Conservation (phyloP, 1,284 basidiomycete genomes). For the Pseudozyma hubeiensis region DNA sequence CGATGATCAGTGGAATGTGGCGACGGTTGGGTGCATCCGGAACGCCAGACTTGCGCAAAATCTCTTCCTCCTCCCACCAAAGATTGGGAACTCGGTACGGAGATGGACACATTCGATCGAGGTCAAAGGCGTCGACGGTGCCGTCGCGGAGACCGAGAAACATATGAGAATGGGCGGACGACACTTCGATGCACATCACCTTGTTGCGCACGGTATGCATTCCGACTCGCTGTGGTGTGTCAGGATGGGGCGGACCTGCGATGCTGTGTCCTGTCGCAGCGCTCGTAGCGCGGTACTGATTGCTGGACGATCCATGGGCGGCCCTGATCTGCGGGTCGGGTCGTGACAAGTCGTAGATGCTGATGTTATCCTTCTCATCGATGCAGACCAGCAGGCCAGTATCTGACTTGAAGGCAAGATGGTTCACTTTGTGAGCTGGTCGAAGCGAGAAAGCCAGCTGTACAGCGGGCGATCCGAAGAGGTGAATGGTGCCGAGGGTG, state of each 20-base stretch:
- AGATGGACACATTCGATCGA: conserved; percentile 65
- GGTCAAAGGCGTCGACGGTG: conserved; percentile 70
- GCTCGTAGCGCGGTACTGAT: conserved; percentile 39
- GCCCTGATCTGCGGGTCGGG: conserved; percentile 66
- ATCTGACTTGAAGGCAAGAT: conserved; percentile 76
- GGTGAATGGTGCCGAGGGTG: conserved; percentile 73
- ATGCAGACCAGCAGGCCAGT: conserved; percentile 76
- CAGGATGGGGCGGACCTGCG: conserved; percentile 51
- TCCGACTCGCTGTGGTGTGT: conserved; percentile 55
- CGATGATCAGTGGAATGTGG: conserved; percentile 67
- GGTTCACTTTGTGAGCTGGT: conserved; percentile 73
- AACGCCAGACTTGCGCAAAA: conserved; percentile 73
- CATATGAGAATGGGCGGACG: conserved; percentile 81
- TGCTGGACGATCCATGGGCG: conserved; percentile 38
- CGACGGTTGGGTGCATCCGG: conserved; percentile 71
- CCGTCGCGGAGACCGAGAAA: conserved; percentile 71
- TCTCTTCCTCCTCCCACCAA: conserved; percentile 81
- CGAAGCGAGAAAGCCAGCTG: conserved; percentile 74
- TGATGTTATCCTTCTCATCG: conserved; percentile 77
- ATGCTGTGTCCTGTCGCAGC: conserved; percentile 45
- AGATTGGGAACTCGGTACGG: conserved; percentile 71
- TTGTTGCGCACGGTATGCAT: conserved; percentile 57
- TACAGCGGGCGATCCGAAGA: conserved; percentile 78
- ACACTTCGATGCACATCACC: conserved; percentile 75
- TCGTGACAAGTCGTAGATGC: conserved; percentile 78